Evolutionary conservation across 73 alveolate species (phyloP), one percentile per base, ranked within the genome.

Genomic region (Paramecium sonneborni): DNA sequence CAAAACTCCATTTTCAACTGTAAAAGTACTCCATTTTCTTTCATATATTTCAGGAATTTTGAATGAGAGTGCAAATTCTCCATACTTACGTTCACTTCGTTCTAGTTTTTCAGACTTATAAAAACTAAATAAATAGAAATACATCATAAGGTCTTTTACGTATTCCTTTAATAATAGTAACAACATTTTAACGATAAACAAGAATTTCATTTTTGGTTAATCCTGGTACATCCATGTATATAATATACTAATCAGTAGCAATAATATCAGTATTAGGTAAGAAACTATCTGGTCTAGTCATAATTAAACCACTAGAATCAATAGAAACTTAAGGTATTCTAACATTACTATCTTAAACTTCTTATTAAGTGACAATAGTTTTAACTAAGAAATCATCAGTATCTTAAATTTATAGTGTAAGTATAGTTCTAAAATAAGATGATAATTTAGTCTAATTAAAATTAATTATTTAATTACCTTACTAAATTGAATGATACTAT

Each of bases 181-280:
- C 85, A 7, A 87, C 93, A 67, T 87, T 87, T 44, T 87, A 39
- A 48, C 93, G 67, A 87, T 87, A 87, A 38, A 87, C 69, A 12
- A 87, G 48, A 32, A 87, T 87, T 24, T 87, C 93, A 67, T 87
- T 84, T 43, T 87, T 87, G 3, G 93, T 67, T 21, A 87, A 30
- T 34, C 95, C 93, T n/a, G 95, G 95, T 8, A 85, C 92, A 55
- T 92, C 95, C 88, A 92, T 82, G 24, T 72, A 92, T 30, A 92
- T 82, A 26, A 57, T 58, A 43, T 92, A 92, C 34, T 92, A 67
- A 15, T 82, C 95, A 52, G 85, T 85, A n/a, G 92, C 95, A 52
- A 82, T 85, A n/a, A 92, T 92, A 32, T 92, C 95, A 15, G 88
- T 86, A 11, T 58, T 82, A 55, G 95, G 95, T n/a, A 92, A 44